Percentiles rank a stretch among this genome's conserved stretches.
Evolutionary conservation across 2,329 filamentous ascomycete genomes (phyloP).

Genomic region (Cladosporium sp.): DNA sequence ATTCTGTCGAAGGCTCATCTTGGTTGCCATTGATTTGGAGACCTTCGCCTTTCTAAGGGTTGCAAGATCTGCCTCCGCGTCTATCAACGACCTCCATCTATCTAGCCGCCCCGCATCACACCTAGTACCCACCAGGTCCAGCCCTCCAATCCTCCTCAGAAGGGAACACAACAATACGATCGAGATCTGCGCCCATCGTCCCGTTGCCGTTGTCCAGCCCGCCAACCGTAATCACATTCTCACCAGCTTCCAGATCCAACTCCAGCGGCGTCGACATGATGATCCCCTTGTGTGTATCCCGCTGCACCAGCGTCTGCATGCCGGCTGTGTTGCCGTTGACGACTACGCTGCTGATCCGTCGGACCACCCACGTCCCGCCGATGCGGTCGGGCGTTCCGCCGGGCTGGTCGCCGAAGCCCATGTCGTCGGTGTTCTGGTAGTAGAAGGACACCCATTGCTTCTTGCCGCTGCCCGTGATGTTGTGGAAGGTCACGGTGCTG

Average conservation of each 20-base stretch:
- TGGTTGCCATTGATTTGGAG: no score
- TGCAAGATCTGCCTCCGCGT: no score
- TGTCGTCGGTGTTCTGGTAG: conserved; percentile 55
- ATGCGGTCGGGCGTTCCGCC: conserved; percentile 55
- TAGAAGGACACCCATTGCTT: conserved; percentile 54
- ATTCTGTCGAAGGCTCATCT: no score
- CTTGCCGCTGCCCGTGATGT: conserved; percentile 44
- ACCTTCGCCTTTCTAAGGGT: no score
- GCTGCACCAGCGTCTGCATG: conserved; percentile 47
- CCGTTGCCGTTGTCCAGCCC: conserved; percentile 52
- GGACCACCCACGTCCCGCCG: conserved; percentile 53
- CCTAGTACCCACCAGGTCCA: neutral
- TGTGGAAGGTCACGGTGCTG: conserved; percentile 47
- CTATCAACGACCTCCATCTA: no score
- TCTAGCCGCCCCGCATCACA: no score
- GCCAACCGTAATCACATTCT: conserved; percentile 55
- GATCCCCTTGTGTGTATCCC: conserved; percentile 55
- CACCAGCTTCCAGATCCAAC: conserved; percentile 49
- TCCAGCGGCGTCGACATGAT: conserved; percentile 53
- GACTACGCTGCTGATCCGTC: conserved; percentile 54
- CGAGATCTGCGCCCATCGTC: conserved; percentile 53
- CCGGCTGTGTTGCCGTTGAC: conserved; percentile 49
- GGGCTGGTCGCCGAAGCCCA: conserved; percentile 51
- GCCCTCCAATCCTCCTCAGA: conserved; percentile 34
- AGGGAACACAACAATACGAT: conserved; percentile 55